A percentile compares a stretch with the other conserved stretches of the same genome.
These are phyloP conservation scores for Mrakiaceae sp. DNA, from an alignment of 1,284 basidiomycete genomes.

Conservation along the genomic window DNA sequence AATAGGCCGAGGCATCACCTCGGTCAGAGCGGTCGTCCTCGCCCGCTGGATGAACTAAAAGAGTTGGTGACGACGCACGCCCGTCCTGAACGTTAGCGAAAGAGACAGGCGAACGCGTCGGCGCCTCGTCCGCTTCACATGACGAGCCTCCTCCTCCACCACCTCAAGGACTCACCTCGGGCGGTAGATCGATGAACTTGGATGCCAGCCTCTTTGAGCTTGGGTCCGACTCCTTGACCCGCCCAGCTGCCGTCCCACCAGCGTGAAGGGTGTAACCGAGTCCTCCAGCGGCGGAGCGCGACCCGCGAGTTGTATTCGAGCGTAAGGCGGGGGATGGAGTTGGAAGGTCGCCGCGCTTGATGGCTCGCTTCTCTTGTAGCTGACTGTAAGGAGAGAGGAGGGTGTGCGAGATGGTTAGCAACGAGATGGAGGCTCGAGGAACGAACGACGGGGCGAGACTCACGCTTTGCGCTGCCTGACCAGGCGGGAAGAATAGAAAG, in stretches of 20 bases:
- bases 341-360: slow-evolving; percentile 61
- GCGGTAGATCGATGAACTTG: slow-evolving; percentile 8
- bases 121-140: not conserved
- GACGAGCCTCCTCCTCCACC: not conserved
- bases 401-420: not conserved
- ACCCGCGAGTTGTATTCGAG: slow-evolving; percentile 4
- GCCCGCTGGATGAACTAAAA: slow-evolving; percentile 29
- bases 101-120: not conserved
- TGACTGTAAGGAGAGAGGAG: not conserved
- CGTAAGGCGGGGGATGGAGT: slow-evolving; percentile 32
- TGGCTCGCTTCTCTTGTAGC: slow-evolving; percentile 48
- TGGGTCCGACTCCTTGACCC: slow-evolving; percentile 34
- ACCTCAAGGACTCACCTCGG: not conserved
- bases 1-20: slow-evolving; percentile 50
- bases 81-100: no score
- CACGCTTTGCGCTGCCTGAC: slow-evolving; percentile 4
- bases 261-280: slow-evolving; percentile 16
- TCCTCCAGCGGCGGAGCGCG: slow-evolving; percentile 17
- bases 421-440: not conserved
- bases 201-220: slow-evolving; percentile 39
- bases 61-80: not conserved
- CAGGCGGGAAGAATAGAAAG: not conserved
- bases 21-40: slow-evolving; percentile 8
- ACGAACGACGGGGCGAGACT: not conserved
- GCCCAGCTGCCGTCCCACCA: slow-evolving; percentile 13